These are phyloP conservation scores for Aspergillus sclerotialis DNA, from an alignment of 2,329 filamentous ascomycete genomes.

Conservation along the genomic window DNA sequence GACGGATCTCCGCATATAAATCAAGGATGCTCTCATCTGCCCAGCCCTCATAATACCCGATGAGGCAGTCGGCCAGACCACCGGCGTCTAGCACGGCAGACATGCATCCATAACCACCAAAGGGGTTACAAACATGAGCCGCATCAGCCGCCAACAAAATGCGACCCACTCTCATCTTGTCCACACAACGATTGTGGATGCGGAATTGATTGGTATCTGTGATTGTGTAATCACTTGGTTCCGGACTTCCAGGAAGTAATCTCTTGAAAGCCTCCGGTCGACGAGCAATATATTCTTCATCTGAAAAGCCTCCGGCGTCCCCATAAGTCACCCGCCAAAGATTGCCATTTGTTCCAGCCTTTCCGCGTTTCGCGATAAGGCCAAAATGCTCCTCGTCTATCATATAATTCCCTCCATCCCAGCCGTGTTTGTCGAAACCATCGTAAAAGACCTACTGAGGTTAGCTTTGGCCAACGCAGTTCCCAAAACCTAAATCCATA, in stretches of 20 bases:
- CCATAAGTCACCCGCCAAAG: constrained; percentile 60
- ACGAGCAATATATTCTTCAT: constrained; percentile 47
- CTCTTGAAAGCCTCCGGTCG: constrained; percentile 50
- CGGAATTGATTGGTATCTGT: constrained; percentile 54
- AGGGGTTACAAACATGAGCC: constrained; percentile 52
- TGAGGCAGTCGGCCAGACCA: constrained; percentile 54
- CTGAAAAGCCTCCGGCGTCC: constrained; percentile 47
- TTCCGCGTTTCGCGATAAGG: constrained; percentile 56
- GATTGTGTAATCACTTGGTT: constrained; percentile 51
- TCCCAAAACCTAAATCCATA: constrained; percentile 20
- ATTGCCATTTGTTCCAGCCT: constrained; percentile 51
- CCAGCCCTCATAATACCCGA: constrained; percentile 33
- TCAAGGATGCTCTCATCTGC: constrained; percentile 38
- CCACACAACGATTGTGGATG: constrained; percentile 55
- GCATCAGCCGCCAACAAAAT: constrained; percentile 55
- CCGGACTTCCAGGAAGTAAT: constrained; percentile 55
- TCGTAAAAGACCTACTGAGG: constrained; percentile 53
- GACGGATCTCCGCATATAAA: constrained; percentile 35
- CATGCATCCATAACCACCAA: constrained; percentile 57
- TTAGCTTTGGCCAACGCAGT: not conserved
- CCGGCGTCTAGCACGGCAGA: constrained; percentile 60
- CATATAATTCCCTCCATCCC: constrained; percentile 46
- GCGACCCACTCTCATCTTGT: constrained; percentile 51
- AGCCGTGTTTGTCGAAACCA: constrained; percentile 41
- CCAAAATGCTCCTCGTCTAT: constrained; percentile 56